Percentiles rank a stretch among this genome's conserved stretches.
Conservation (phyloP, 2,329 filamentous ascomycete species). For the Paraphoma chrysanthemicola region DNA sequence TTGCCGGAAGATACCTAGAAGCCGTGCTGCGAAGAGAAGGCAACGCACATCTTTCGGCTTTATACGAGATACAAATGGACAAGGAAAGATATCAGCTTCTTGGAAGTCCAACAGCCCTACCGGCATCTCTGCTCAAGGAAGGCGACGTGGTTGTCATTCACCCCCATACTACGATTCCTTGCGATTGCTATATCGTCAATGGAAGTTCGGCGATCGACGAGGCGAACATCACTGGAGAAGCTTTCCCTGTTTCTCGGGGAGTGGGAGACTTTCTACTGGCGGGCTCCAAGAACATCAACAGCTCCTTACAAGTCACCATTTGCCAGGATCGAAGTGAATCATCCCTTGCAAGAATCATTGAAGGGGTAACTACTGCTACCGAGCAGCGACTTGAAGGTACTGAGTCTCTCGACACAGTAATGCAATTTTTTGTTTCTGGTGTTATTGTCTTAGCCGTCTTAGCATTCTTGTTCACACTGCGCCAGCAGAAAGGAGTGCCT, state of each 20-base stretch:
- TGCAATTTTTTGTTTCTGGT: slow-evolving; percentile 8
- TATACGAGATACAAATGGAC: slow-evolving; percentile 10
- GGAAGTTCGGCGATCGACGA: slow-evolving; percentile 15
- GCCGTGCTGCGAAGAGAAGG: slow-evolving; percentile 5
- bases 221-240: slow-evolving; percentile 14
- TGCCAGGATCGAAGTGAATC: slow-evolving; percentile 8
- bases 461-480: not conserved
- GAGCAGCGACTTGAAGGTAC: slow-evolving; percentile 5
- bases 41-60: slow-evolving; percentile 6
- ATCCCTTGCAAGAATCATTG: slow-evolving; percentile 12
- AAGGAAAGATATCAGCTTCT: slow-evolving; percentile 2
- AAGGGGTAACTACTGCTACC: slow-evolving; percentile 8
- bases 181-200: slow-evolving; percentile 1
- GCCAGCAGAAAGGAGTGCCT: not conserved
- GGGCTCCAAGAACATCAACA: slow-evolving; percentile 8
- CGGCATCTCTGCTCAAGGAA: slow-evolving; percentile 5
- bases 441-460: not conserved
- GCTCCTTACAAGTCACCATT: slow-evolving; percentile 3
- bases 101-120: not conserved
- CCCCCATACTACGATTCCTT: not conserved
- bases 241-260: slow-evolving; percentile 5
- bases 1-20: not conserved
- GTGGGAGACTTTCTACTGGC: slow-evolving; percentile 14
- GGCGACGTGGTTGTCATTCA: slow-evolving; percentile 14
- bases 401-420: slow-evolving; percentile 2